A percentile compares a stretch with the other conserved stretches of the same genome.
These are phyloP conservation scores for Termitomyces sp. DNA, from an alignment of 768 basidiomycete species.

Conservation along the genomic window DNA sequence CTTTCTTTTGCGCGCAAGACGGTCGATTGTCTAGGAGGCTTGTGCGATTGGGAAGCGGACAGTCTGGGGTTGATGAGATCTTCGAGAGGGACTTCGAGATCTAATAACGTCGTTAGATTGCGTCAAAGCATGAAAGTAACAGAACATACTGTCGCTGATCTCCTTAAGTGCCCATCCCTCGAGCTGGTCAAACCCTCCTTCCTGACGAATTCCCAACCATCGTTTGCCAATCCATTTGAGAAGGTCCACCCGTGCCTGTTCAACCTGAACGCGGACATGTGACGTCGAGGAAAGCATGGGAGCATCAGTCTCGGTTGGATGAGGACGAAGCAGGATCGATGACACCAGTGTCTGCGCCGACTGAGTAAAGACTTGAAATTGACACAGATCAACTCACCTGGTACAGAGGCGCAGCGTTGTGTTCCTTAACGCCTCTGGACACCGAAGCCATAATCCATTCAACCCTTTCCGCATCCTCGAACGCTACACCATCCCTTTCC, in stretches of 20 bases:
- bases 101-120: conserved; percentile 34
- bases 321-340: conserved; percentile 66
- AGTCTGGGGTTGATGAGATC: conserved; percentile 58
- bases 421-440: conserved; percentile 59
- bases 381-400: conserved; percentile 47
- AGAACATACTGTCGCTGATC: conserved; percentile 70
- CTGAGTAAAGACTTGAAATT: neutral
- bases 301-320: conserved; percentile 53
- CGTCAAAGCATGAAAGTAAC: neutral
- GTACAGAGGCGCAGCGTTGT: conserved; percentile 68
- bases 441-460: conserved; percentile 72
- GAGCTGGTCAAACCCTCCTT: conserved; percentile 79
- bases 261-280: conserved; percentile 67
- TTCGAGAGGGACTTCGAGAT: conserved; percentile 76
- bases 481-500: conserved; percentile 68
- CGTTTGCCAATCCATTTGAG: conserved; percentile 73
- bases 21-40: conserved; percentile 18
- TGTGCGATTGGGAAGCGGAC: conserved; percentile 20
- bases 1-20: conserved; percentile 28
- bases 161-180: conserved; percentile 89
- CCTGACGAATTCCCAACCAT: conserved; percentile 73
- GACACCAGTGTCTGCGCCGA: conserved; percentile 64
- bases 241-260: conserved; percentile 66
- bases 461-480: conserved; percentile 77
- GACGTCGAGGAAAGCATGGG: conserved; percentile 73